Evolutionary conservation across 768 basidiomycete genomes (phyloP), one percentile per base, ranked within the genome.

Genomic region (Pholiota microspora): DNA sequence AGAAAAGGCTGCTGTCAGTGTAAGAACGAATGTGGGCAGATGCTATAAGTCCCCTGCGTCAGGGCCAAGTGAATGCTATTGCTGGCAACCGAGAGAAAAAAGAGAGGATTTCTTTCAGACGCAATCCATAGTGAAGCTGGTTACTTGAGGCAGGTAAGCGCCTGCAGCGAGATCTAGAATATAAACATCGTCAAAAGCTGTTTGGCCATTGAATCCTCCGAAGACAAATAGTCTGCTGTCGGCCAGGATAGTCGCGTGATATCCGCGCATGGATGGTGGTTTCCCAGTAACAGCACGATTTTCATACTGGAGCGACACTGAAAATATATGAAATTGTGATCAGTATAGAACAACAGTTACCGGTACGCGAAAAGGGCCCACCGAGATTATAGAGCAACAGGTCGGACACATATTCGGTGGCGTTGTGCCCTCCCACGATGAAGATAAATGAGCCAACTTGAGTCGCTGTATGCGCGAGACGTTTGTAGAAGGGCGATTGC

Each of bases 381-480:
- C 94, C 89, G 31, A 98, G 84, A 64, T 97, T 94, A 70, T 94
- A 94, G 4, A 92, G 74, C 15, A 92, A 75, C 4, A 96, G 74
- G 9, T 95, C 89, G 2, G 79, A 78, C 29, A 75, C 78, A 66
- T 97, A 97, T 45, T 84, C 74, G 9, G 72, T 69, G 4, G 91
- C 89, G 59, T 95, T 88, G 71, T 96, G 94, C 2, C 95, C 95
- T 0, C 94, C 94, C 40, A 87, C 76, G 51, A 96, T 79, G 72
- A 95, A 94, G 0, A 98, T 80, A 66, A 92, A 95, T 0, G 92
- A 93, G 27, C 95, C 94, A 13, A 98, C 89, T 67, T 89, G 91
- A 0, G 94, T 93, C 12, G 93, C 80, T 9, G 88, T 89, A 62
- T 98, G 95, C 24, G 89, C 87, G 38, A 95, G 76, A 8, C 92